A percentile compares a stretch with the other conserved stretches of the same genome.
Conservation (phyloP, 768 basidiomycete species). For the Mrakia frigida region DNA sequence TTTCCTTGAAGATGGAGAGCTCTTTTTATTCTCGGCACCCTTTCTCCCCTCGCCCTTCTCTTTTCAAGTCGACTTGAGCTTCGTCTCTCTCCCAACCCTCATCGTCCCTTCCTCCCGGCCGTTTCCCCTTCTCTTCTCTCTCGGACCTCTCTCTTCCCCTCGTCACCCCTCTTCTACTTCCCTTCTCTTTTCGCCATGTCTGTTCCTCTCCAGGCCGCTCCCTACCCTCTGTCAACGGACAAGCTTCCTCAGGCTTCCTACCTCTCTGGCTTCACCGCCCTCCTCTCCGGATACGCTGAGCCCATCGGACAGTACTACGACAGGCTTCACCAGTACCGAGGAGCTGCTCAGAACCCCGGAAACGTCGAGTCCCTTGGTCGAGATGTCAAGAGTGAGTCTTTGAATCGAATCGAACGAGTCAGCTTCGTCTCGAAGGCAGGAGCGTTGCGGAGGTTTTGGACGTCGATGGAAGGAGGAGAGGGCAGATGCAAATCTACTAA, state of each 20-base stretch:
- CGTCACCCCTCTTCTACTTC: neutral
- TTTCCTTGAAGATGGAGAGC: no score
- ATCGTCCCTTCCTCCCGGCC: neutral
- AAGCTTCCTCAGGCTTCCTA: slow-evolving; percentile 32
- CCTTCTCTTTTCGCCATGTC: slow-evolving; percentile 25
- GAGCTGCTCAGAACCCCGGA: slow-evolving; percentile 29
- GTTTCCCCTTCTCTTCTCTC: neutral
- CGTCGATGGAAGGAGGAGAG: neutral
- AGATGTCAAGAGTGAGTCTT: slow-evolving; percentile 34
- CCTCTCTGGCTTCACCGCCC: slow-evolving; percentile 31
- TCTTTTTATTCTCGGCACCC: no score
- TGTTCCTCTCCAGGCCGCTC: slow-evolving; percentile 25
- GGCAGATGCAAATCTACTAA: no score
- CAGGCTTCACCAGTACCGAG: slow-evolving; percentile 28
- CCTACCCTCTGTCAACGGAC: slow-evolving; percentile 13
- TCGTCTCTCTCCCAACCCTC: neutral
- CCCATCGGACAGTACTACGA: slow-evolving; percentile 31
- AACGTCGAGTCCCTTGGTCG: slow-evolving; percentile 31
- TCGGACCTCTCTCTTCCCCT: neutral
- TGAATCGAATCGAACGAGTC: neutral
- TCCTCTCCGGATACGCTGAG: slow-evolving; percentile 32
- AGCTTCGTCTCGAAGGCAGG: neutral
- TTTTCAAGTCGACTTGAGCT: neutral
- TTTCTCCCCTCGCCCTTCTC: no score
- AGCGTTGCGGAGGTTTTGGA: neutral